Percentiles rank a stretch among this genome's conserved stretches.
phyloP scores from a whole-genome alignment of 2,329 filamentous ascomycete species.

The Phaeosphaeriaceae sp. region DNA sequence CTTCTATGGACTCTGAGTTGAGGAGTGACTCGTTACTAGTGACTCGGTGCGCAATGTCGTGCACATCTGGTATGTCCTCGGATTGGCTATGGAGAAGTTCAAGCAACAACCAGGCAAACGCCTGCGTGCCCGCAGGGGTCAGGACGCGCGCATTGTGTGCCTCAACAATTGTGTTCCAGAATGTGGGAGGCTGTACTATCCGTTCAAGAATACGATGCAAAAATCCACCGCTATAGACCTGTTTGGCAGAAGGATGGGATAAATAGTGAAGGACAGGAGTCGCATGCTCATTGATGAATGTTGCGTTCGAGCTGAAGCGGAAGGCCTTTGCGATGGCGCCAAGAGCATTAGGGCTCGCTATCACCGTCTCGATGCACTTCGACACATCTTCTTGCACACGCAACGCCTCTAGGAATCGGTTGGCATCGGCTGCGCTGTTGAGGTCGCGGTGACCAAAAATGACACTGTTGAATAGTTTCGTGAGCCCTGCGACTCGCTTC shows the following conservation, averaged over 20 bases:
- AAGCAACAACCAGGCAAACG: constrained; percentile 53
- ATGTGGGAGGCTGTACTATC: constrained; percentile 59
- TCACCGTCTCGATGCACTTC: constrained; percentile 47
- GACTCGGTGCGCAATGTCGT: constrained; percentile 28
- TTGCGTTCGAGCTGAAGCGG: constrained; percentile 51
- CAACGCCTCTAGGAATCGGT: constrained; percentile 58
- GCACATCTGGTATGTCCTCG: constrained; percentile 33
- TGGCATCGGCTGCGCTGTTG: constrained; percentile 48
- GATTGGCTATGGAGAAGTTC: constrained; percentile 53
- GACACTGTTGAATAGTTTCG: constrained; percentile 50
- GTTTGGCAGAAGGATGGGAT: constrained; percentile 54
- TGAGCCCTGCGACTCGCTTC: constrained; percentile 40
- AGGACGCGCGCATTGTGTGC: constrained; percentile 33
- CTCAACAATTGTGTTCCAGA: constrained; percentile 60
- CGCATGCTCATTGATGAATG: constrained; percentile 54
- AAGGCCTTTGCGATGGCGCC: constrained; percentile 50
- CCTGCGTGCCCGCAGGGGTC: constrained; percentile 26
- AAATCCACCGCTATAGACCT: constrained; percentile 58
- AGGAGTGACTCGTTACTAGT: constrained; percentile 29
- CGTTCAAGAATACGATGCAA: constrained; percentile 55
- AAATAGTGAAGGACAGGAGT: constrained; percentile 47
- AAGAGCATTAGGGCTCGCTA: constrained; percentile 32
- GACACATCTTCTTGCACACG: constrained; percentile 51
- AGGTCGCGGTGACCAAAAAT: constrained; percentile 50
- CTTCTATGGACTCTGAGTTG: constrained; percentile 55